Conservation (phyloP, 306 rosid genomes). For the Quercus glauca region DNA sequence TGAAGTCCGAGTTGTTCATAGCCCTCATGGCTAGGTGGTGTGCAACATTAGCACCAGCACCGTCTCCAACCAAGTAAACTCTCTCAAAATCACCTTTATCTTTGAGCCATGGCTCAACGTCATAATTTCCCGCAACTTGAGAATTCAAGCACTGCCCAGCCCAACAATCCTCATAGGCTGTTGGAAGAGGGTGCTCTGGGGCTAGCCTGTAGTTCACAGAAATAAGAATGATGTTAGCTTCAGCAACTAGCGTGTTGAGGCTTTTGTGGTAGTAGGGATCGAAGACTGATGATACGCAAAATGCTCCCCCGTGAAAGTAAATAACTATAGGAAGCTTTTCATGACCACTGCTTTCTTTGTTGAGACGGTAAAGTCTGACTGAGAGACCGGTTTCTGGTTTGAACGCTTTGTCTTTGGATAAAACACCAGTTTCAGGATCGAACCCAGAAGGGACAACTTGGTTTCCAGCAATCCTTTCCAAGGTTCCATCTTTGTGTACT, state of each 20-base stretch:
- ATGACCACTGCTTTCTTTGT: slow-evolving; percentile 1
- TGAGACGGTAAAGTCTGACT: slow-evolving; percentile 54
- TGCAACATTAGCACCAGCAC: slow-evolving; percentile 75
- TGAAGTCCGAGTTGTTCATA: neutral
- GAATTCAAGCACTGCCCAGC: slow-evolving; percentile 37
- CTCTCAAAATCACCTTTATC: slow-evolving; percentile 42
- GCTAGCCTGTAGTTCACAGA: slow-evolving; percentile 68
- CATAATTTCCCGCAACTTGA: too few species aligned
- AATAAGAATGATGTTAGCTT: slow-evolving; percentile 45
- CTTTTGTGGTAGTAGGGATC: slow-evolving; percentile 73
- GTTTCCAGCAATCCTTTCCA: slow-evolving; percentile 61
- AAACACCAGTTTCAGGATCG: slow-evolving; percentile 54
- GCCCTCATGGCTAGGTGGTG: slow-evolving; percentile 52
- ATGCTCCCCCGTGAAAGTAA: slow-evolving; percentile 87
- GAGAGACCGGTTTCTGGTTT: slow-evolving; percentile 52
- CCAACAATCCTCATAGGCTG: slow-evolving; percentile 73
- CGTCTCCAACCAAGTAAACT: slow-evolving; percentile 72
- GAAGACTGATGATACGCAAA: slow-evolving; percentile 48
- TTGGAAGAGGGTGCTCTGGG: slow-evolving; percentile 79
- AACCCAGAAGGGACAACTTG: slow-evolving; percentile 47
- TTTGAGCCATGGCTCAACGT: slow-evolving; percentile 47
- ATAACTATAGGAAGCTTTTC: slow-evolving; percentile 52
- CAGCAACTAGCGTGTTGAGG: slow-evolving; percentile 57
- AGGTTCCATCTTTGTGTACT: slow-evolving; percentile 51
- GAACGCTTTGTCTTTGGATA: slow-evolving; percentile 67